Conservation (phyloP, 345 rosid genomes). For the Salix purpurea region DNA sequence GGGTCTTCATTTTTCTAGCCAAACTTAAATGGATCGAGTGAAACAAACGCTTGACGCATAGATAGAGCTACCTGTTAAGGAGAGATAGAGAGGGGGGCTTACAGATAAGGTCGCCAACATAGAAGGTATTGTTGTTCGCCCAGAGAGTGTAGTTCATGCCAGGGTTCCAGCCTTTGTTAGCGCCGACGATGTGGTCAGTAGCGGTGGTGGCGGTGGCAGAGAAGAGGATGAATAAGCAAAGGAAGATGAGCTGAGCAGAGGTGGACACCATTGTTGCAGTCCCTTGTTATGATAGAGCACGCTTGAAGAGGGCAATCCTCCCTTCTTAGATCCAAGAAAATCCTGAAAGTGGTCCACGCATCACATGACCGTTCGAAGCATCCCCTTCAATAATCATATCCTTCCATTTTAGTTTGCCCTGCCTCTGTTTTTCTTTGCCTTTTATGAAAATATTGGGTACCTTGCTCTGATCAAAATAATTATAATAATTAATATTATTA, state of each 20-base stretch:
- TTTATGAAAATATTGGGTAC: not conserved
- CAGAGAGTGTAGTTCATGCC: slow-evolving; percentile 70
- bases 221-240: slow-evolving; percentile 25
- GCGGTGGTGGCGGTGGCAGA: slow-evolving; percentile 32
- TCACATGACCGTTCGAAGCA: not conserved
- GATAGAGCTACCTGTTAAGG: not conserved
- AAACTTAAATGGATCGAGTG: not conserved
- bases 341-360: not conserved
- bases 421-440: not conserved
- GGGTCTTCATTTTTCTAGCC: not conserved
- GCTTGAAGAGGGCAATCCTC: not conserved
- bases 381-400: not conserved
- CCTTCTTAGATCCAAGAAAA: not conserved
- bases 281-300: not conserved
- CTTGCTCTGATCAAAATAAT: too few species aligned
- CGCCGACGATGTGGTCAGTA: slow-evolving; percentile 78
- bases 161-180: slow-evolving; percentile 75
- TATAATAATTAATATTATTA: too few species aligned
- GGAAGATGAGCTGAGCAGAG: slow-evolving; percentile 5
- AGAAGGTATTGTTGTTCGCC: slow-evolving; percentile 73
- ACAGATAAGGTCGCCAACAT: slow-evolving; percentile 70
- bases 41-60: not conserved
- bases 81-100: slow-evolving; percentile 12
- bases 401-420: not conserved
- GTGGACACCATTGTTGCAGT: slow-evolving; percentile 9